Evolutionary conservation across 768 basidiomycete genomes (phyloP), one percentile per base, ranked within the genome.

Genomic region (Scleroderma citrinum): DNA sequence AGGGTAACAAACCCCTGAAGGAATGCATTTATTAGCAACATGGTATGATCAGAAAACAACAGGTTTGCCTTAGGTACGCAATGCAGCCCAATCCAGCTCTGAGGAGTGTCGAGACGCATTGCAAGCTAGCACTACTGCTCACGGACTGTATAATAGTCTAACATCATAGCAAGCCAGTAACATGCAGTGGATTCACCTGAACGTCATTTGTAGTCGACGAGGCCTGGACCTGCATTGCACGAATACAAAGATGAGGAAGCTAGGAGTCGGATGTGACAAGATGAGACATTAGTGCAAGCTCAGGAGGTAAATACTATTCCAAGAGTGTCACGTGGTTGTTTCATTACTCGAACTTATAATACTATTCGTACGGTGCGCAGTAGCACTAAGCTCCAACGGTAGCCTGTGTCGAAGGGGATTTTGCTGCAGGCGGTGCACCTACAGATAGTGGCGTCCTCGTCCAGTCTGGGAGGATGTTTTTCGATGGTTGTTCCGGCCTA

Each of bases 391-490:
- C 73, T 20, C 69, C 62, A 1, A 73, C 72, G 1, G 56, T 53
- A 1, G 56, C 58, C 54, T 61, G 61, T 26, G 63, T 58, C 0
- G 61, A 53, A 3, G 56, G 11, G 4, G 47, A n/a, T 5, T 54
- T 38, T 34, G 59, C 40, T n/a, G 80, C 83, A 21, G 78, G 63
- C 3, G 85, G 84, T 16, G 89, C 87, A 29, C 85, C 87, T 4
- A 58, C 54, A 0, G 83, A 70, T 42, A 92, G 69, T 5, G 80
- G 75, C 11, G 72, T 71, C 49, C 82, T 74, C 21, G 90, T 90
- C 90, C 90, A 92, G 65, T 92, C 90, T 3, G 90, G 90, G 31
- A 92, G 66, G 41, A 85, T 68, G 53, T 68, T 76, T 40, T 61
- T 69, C 7, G 70, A 60, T 11, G 57, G 50, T 34, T 67, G 66